Evolutionary conservation across 83 land plant species (phyloP), one percentile per base, ranked within the genome.

Genomic region (Isoetes engelmannii): DNA sequence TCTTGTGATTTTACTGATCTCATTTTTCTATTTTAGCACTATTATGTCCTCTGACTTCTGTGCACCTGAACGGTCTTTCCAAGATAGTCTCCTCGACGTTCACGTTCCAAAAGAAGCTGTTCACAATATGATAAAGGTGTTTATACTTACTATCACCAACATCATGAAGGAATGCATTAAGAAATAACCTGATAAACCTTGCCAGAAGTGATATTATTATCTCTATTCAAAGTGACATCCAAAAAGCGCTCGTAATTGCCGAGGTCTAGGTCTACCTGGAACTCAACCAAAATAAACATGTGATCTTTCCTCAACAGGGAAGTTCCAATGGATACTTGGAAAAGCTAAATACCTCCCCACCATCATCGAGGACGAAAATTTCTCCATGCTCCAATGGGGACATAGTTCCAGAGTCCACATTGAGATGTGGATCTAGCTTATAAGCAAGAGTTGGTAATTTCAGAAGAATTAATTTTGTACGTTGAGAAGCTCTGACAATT

Each of bases 161-260:
- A 8, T 0, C 0, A 59, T 59, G 1, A 18, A 59, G 8, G 28
- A 59, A 37, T 59, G 28, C 13, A 12, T 12, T 59, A 28, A 28
- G 37, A 28, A 28, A 28, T 2, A 28, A 74, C 86, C 87, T 86
- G 82, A 63, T 81, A 84, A 44, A 86, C 81, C 47, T 86, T 86
- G 53, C 89, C 89, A 41, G 84, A 81, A 1, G 89, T 86, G 48
- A 86, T 86, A 42, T 86, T 86, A 72, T 86, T 84, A 54, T 86
- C 89, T 58, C 82, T 81, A 45, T 86, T 86, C 70, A 86, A 47
- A 43, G 67, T 84, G 43, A 81, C 70, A 43, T 86, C 83, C 8
- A 83, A 48, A 61, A 84, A 86, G n/a, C 89, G 68, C 49, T 86
- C 89, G 69, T 86, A 86, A 71, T 86, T 86, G 13, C 89, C 89